Evolutionary conservation across 306 rosid genomes (phyloP).

Genomic region (Quercus rubra): DNA sequence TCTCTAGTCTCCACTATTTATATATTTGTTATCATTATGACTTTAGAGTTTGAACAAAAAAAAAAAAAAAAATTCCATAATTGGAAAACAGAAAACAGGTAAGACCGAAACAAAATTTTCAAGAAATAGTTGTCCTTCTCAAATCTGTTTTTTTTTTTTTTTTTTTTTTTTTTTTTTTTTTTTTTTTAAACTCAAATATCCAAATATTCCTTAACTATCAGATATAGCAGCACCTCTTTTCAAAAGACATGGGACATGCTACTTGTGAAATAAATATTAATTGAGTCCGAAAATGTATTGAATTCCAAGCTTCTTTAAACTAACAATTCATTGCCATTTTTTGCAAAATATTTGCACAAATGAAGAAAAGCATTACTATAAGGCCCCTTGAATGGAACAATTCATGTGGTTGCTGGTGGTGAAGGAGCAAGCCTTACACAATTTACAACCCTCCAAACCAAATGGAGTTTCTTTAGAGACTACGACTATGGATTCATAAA

Average conservation of each 20-base stretch:
- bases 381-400: conserved; percentile 82
- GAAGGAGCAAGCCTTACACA: conserved; percentile 79
- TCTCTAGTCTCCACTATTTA: neutral
- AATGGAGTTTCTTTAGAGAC: conserved; percentile 78
- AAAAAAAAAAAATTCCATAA: too few species aligned
- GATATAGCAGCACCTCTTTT: neutral
- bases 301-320: conserved; percentile 7
- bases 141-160: neutral
- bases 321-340: conserved; percentile 3
- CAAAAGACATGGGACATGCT: neutral
- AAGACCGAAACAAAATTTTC: neutral
- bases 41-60: too few species aligned
- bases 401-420: conserved; percentile 88
- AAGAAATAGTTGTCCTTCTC: neutral
- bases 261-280: neutral
- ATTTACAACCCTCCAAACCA: conserved; percentile 63
- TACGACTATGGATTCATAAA: conserved; percentile 79
- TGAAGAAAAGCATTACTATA: conserved; percentile 59
- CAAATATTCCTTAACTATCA: neutral
- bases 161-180: neutral
- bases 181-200: neutral
- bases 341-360: conserved; percentile 76
- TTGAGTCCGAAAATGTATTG: neutral
- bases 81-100: too few species aligned
- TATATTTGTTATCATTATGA: neutral